A percentile compares a stretch with the other conserved stretches of the same genome.
Conservation (phyloP, 495 filamentous ascomycete genomes). For the Rusavskia elegans region DNA sequence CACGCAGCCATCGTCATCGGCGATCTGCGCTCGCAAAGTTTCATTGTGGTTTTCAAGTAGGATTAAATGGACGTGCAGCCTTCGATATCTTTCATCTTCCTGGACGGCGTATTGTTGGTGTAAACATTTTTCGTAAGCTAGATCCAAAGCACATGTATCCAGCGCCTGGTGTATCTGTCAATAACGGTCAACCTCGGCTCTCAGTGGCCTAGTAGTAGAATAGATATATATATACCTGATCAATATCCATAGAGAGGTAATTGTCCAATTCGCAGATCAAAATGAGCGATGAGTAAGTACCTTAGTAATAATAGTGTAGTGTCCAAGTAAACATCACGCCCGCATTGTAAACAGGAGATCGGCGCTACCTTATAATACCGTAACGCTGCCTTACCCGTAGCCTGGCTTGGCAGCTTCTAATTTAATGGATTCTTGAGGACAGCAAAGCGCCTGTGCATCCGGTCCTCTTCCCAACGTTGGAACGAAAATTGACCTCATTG, state of each 20-base stretch:
- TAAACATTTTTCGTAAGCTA: slow-evolving; percentile 44
- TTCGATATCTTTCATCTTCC: slow-evolving; percentile 52
- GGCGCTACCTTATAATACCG: too few relatives aligned
- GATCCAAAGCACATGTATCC: slow-evolving; percentile 38
- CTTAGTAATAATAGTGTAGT: too few relatives aligned
- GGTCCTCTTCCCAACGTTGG: neutral
- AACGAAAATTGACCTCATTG: too few relatives aligned
- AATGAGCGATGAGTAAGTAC: too few relatives aligned
- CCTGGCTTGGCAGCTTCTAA: too few relatives aligned
- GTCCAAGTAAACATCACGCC: too few relatives aligned
- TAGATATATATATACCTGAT: too few relatives aligned
- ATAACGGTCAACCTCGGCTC: neutral
- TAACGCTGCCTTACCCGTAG: too few relatives aligned
- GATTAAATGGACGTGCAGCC: slow-evolving; percentile 46
- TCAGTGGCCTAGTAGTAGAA: neutral
- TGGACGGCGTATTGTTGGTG: slow-evolving; percentile 41
- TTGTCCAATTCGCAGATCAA: too few relatives aligned
- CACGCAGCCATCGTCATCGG: slow-evolving; percentile 34
- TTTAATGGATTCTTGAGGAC: too few relatives aligned
- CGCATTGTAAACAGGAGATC: too few relatives aligned
- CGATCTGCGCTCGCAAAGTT: slow-evolving; percentile 41
- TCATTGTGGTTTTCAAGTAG: slow-evolving; percentile 60
- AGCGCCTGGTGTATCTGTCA: slow-evolving; percentile 25
- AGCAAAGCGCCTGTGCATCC: neutral
- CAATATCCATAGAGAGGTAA: too few relatives aligned